Evolutionary conservation across 1,284 basidiomycete species (phyloP), one percentile per base, ranked within the genome.

Genomic region (Erythrobasidium hasegawianum): DNA sequence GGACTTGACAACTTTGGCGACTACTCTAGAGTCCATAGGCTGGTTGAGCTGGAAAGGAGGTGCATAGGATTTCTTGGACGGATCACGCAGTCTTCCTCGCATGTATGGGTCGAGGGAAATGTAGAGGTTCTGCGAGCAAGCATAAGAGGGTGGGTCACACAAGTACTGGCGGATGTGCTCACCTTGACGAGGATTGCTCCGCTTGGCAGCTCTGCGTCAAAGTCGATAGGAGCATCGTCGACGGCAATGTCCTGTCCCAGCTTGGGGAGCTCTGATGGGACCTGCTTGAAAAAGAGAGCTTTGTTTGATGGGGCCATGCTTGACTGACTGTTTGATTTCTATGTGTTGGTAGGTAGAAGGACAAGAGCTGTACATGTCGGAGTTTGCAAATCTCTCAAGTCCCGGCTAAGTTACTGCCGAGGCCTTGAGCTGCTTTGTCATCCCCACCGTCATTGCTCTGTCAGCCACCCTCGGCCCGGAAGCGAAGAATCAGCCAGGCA

Each of bases 151-250:
- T 40, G 1, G 65, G 55, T 65, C 14, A 62, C 57, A n/a, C 67
- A 64, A 20, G 76, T 11, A 78, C 38, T 81, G 3, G 83, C 70
- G 0, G 78, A 78, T n/a, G n/a, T n/a, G 16, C 83, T 76, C 0
- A 78, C 77, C 75, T 84, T 83, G 58, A 83, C 70, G 20, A 85
- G 76, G 68, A 83, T 75, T 0, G 83, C 83, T 18, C 83, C 84
- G 59, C 83, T 75, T 11, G 85, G 75, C 7, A 80, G 72, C 1
- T 80, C 80, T 16, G 69, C 80, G 3, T 83, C 81, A 27, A 82
- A 69, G 69, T 86, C 84, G 68, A 86, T 82, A 0, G 76, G 79
- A 53, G 79, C 70, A 0, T 79, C 78, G 2, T 74, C 75, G 60
- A 84, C 82, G 70, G 83, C 81, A n/a, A 81, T 75, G 11, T 79